phyloP scores from a whole-genome alignment of 352 stramenopile genomes.

The Phytopythium oedochilum region DNA sequence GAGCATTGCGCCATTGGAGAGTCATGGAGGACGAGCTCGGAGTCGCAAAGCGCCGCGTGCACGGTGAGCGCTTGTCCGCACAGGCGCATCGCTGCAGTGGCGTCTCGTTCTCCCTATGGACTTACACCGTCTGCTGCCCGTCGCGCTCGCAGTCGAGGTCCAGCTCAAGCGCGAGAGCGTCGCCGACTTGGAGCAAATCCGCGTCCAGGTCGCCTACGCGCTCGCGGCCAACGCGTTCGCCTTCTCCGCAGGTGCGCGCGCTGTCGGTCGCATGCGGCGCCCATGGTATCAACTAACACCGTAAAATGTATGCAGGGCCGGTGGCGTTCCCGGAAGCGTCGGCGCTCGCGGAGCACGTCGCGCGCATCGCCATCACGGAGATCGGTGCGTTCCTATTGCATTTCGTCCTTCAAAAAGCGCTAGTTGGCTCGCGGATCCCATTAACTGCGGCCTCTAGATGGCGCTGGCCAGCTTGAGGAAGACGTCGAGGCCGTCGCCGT shows the following conservation, averaged over 20 bases:
- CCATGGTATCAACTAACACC: background rate
- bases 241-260: background rate
- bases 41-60: background rate
- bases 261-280: too few species aligned
- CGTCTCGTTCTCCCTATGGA: too few species aligned
- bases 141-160: constrained; percentile 41
- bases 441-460: background rate
- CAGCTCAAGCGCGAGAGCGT: constrained; percentile 44
- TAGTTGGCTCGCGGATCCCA: background rate
- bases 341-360: constrained; percentile 29
- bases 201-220: constrained; percentile 18
- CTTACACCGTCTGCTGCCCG: too few species aligned
- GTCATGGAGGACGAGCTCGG: background rate
- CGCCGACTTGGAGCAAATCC: constrained; percentile 30
- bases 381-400: constrained; percentile 13
- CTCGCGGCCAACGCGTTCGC: constrained; percentile 10
- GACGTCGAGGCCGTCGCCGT: constrained; percentile 8
- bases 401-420: background rate
- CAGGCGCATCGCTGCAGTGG: too few species aligned
- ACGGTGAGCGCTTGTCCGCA: too few species aligned
- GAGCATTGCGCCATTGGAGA: too few species aligned
- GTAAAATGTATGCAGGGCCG: constrained; percentile 15
- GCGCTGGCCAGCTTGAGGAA: background rate
- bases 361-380: constrained; percentile 36
- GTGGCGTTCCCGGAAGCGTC: constrained; percentile 16